Conservation (phyloP, 768 basidiomycete genomes). For the Trametes meyenii region DNA sequence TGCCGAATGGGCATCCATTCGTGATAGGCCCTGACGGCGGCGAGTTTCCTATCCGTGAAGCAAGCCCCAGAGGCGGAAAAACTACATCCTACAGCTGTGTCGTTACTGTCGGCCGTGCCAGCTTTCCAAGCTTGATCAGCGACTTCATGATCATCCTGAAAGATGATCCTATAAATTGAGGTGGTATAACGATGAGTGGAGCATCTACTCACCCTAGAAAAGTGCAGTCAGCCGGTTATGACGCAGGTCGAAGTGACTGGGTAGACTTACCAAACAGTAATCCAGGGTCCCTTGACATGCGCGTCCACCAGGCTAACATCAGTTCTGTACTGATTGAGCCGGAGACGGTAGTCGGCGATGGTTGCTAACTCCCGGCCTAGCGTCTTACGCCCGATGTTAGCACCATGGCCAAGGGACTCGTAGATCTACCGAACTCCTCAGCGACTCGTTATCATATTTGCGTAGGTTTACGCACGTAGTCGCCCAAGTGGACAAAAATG, state of each 20-base stretch:
- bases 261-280: conserved; percentile 50
- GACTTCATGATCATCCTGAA: conserved; percentile 57
- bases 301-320: conserved; percentile 50
- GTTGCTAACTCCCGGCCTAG: conserved; percentile 59
- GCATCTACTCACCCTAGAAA: background rate
- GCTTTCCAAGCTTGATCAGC: conserved; percentile 62
- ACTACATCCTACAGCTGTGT: conserved; percentile 50
- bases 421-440: conserved; percentile 43
- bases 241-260: background rate
- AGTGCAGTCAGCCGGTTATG: too few species aligned
- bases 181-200: background rate
- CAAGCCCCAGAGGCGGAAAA: conserved; percentile 57
- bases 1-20: conserved; percentile 68
- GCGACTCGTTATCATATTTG: background rate
- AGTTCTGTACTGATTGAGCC: conserved; percentile 54
- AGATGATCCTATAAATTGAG: background rate
- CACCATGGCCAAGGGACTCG: conserved; percentile 46
- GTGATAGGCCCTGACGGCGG: conserved; percentile 60
- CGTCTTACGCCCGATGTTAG: conserved; percentile 50
- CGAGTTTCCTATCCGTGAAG: conserved; percentile 61
- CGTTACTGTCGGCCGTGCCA: conserved; percentile 57
- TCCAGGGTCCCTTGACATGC: conserved; percentile 56
- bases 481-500: conserved; percentile 59
- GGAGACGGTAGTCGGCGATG: conserved; percentile 56
- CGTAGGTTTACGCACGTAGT: conserved; percentile 48